phyloP scores from a whole-genome alignment of 768 basidiomycete genomes.

The Lactarius trivialis region DNA sequence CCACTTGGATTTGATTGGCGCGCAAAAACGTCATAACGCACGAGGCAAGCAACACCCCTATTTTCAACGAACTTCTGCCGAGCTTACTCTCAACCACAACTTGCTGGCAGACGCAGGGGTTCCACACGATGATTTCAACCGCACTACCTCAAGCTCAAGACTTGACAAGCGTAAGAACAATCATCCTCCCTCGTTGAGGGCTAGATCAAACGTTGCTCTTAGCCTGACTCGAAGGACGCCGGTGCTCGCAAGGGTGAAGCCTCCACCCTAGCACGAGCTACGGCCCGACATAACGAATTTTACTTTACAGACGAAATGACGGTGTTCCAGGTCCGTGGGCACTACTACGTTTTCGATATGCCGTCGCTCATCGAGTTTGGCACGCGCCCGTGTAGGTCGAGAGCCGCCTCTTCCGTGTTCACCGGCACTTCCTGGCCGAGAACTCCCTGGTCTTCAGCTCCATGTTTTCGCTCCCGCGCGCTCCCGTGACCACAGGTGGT shows the following conservation, averaged over 20 bases:
- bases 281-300: slow-evolving; percentile 13
- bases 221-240: background rate
- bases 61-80: background rate
- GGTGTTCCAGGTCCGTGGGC: slow-evolving; percentile 16
- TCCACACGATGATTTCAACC: slow-evolving; percentile 3
- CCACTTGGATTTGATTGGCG: background rate
- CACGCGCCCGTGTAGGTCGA: background rate
- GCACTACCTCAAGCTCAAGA: background rate
- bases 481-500: background rate
- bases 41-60: background rate
- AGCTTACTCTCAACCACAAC: background rate
- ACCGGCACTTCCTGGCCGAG: slow-evolving; percentile 17
- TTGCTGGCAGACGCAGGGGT: background rate
- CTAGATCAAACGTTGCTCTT: background rate
- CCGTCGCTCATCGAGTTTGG: background rate
- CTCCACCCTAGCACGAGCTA: background rate
- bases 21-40: slow-evolving; percentile 4
- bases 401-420: slow-evolving; percentile 17
- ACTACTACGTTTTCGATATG: background rate
- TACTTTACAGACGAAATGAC: slow-evolving; percentile 20
- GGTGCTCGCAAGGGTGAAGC: background rate
- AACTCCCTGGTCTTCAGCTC: slow-evolving; percentile 12
- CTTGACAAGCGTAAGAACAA: background rate
- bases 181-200: background rate
- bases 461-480: slow-evolving; percentile 10